These are phyloP conservation scores for Eucalyptus regnans DNA, from an alignment of 345 rosid genomes.

Conservation along the genomic window DNA sequence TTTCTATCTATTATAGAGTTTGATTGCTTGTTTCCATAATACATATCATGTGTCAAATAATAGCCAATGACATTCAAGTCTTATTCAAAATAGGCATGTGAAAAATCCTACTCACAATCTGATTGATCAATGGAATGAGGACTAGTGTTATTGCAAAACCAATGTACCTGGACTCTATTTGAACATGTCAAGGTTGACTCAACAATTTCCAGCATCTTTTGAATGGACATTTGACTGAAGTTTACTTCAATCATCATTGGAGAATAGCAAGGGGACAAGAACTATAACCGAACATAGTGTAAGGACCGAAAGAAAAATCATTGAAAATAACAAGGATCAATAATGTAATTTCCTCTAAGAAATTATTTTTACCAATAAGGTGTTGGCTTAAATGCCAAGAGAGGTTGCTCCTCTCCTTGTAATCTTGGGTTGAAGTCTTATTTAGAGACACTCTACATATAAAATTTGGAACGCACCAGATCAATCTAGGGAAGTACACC, in stretches of 20 bases:
- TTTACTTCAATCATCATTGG: background rate
- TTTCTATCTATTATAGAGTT: background rate
- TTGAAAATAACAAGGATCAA: background rate
- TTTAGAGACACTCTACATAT: background rate
- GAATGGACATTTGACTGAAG: background rate
- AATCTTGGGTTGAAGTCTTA: background rate
- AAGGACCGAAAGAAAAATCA: background rate
- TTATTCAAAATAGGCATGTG: background rate
- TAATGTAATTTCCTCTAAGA: background rate
- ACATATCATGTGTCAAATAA: background rate
- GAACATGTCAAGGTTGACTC: background rate
- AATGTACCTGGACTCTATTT: background rate
- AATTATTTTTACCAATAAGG: background rate
- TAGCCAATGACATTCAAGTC: background rate
- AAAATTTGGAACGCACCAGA: accelerated
- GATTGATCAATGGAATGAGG: background rate
- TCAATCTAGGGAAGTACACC: background rate
- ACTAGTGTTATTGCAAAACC: background rate
- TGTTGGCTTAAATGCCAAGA: background rate
- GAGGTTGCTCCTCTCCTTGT: background rate
- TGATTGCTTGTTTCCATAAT: background rate
- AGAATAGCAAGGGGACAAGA: background rate
- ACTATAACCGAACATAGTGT: background rate
- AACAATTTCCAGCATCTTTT: background rate
- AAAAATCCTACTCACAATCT: background rate